These are phyloP conservation scores for Rhizoclosmatium sp. DNA, from an alignment of 192 early-diverging fungal species.

Conservation along the genomic window DNA sequence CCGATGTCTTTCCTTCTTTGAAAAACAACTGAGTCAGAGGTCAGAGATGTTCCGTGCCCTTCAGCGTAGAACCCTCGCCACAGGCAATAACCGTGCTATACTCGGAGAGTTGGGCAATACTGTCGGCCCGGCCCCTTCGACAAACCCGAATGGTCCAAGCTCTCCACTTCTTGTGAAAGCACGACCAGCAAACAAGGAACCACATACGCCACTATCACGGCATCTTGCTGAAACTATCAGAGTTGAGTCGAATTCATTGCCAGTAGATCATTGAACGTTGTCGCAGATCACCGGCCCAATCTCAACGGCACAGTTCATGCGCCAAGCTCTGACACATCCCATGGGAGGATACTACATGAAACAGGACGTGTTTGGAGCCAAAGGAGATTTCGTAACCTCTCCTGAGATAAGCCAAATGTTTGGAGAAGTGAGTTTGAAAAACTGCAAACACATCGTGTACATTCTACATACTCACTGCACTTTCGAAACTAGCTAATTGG, in stretches of 20 bases:
- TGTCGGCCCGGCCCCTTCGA: no score
- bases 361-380: constrained; percentile 85
- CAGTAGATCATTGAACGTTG: neutral
- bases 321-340: constrained; percentile 85
- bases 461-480: neutral
- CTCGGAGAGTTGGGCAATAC: no score
- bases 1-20: no score
- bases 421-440: constrained; percentile 76
- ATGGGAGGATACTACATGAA: constrained; percentile 93
- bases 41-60: no score
- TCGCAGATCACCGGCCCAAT: constrained; percentile 48
- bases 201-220: constrained; percentile 24
- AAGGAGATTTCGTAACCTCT: constrained; percentile 95
- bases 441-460: neutral
- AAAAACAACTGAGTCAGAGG: no score
- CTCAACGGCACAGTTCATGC: constrained; percentile 88
- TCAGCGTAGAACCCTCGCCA: no score
- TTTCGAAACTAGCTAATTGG: constrained; percentile 66
- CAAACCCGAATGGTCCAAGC: no score
- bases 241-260: neutral
- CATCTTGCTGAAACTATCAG: constrained; percentile 46
- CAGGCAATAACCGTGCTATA: no score
- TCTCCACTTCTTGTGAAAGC: neutral
- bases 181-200: constrained; percentile 35
- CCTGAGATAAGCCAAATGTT: constrained; percentile 99